Evolutionary conservation across 1,284 basidiomycete genomes (phyloP).

Genomic region (Phellopilus nigrolimitatus): DNA sequence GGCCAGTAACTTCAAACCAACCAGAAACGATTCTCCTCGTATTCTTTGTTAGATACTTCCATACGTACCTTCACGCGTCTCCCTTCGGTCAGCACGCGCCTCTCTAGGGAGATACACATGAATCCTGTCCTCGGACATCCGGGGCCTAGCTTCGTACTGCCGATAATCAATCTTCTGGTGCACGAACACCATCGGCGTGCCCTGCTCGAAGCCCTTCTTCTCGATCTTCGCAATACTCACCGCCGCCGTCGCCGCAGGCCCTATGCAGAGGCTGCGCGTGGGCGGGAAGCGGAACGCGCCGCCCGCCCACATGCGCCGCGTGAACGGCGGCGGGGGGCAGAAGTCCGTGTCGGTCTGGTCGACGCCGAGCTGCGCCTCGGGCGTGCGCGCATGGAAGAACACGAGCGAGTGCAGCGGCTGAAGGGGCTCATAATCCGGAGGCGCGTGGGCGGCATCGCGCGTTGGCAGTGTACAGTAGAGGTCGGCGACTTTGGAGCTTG

Average conservation of each 20-base stretch:
- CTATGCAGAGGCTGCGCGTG: slow-evolving; percentile 35
- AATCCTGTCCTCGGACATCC: slow-evolving; percentile 59
- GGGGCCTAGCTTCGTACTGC: slow-evolving; percentile 35
- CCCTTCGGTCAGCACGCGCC: slow-evolving; percentile 30
- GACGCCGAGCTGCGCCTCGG: slow-evolving; percentile 50
- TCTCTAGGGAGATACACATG: slow-evolving; percentile 65
- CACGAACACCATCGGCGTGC: slow-evolving; percentile 72
- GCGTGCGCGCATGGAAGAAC: slow-evolving; percentile 68
- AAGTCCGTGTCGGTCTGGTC: slow-evolving; percentile 76
- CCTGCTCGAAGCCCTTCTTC: slow-evolving; percentile 58
- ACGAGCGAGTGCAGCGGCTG: slow-evolving; percentile 52
- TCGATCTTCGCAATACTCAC: slow-evolving; percentile 52
- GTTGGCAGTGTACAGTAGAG: slow-evolving; percentile 18
- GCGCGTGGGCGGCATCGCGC: neutral
- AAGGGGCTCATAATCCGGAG: neutral
- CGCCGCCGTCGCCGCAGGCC: slow-evolving; percentile 36
- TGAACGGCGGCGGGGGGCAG: slow-evolving; percentile 69
- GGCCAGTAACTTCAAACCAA: slow-evolving; percentile 37
- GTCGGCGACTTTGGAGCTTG: slow-evolving; percentile 14
- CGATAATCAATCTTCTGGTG: slow-evolving; percentile 51
- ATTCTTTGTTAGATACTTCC: neutral
- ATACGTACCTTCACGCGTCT: slow-evolving; percentile 26
- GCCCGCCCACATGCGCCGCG: slow-evolving; percentile 80
- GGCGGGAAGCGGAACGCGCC: slow-evolving; percentile 44
- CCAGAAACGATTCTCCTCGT: neutral